Evolutionary conservation across 2,329 filamentous ascomycete genomes (phyloP).

Genomic region (Monilinia polystroma): DNA sequence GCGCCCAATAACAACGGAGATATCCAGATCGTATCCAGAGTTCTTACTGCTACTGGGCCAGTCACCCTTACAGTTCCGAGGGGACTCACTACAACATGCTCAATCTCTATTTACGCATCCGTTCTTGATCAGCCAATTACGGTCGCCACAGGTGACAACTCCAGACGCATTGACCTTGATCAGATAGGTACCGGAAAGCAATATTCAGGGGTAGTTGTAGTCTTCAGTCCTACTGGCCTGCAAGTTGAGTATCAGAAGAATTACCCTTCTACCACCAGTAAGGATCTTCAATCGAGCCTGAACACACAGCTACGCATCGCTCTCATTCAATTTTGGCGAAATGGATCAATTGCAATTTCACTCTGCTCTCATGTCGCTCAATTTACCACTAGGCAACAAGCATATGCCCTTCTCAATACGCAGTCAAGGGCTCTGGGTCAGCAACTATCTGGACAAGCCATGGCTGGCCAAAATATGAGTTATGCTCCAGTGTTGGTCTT

Average conservation of each 20-base stretch:
- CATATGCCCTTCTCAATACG: conserved; percentile 11
- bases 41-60: conserved; percentile 7
- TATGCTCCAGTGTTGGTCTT: conserved; percentile 9
- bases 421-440: conserved; percentile 5
- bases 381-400: conserved; percentile 2
- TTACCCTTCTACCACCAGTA: conserved; percentile 8
- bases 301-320: conserved; percentile 7
- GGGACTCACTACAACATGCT: conserved; percentile 5
- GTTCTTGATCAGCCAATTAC: conserved; percentile 3
- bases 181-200: conserved; percentile 5
- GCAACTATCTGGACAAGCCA: conserved; percentile 12
- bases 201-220: conserved; percentile 6
- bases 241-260: conserved; percentile 11
- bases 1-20: conserved; percentile 3
- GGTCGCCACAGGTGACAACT: conserved; percentile 5
- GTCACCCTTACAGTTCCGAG: conserved; percentile 11
- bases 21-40: neutral
- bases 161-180: neutral
- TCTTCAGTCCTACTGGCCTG: conserved; percentile 2
- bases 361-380: neutral
- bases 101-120: conserved; percentile 5
- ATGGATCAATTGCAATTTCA: conserved; percentile 10
- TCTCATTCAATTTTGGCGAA: conserved; percentile 13
- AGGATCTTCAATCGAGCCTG: conserved; percentile 13
- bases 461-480: conserved; percentile 13